Percentiles rank a stretch among this genome's conserved stretches.
phyloP scores from a whole-genome alignment of 306 rosid species.

The Pterocarpus santalinus region DNA sequence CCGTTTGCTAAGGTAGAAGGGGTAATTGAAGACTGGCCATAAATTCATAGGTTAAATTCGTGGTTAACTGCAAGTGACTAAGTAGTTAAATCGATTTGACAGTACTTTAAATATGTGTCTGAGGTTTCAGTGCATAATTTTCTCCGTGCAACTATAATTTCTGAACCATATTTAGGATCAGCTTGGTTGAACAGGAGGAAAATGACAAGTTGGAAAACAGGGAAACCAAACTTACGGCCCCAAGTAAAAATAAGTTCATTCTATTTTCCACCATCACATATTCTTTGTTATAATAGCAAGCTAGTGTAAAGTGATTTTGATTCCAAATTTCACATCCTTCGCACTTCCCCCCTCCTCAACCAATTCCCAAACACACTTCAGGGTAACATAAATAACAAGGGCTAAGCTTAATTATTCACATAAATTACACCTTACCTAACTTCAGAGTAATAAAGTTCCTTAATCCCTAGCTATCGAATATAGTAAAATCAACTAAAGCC shows the following conservation, averaged over 20 bases:
- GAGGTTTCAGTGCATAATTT: not conserved
- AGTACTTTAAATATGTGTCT: not conserved
- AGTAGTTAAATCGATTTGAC: not conserved
- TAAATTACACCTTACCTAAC: not conserved
- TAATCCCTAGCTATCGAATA: not conserved
- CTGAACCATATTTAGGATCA: not conserved
- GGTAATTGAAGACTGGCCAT: not conserved
- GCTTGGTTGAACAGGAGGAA: not conserved
- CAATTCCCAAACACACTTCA: not conserved
- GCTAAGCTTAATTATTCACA: not conserved
- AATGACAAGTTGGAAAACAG: not conserved
- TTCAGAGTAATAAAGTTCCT: not conserved
- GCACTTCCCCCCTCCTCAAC: not conserved
- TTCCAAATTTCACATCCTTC: not conserved
- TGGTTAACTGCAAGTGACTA: not conserved
- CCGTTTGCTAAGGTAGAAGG: not conserved
- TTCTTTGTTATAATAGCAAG: not conserved
- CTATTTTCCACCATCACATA: no score
- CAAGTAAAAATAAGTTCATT: not conserved
- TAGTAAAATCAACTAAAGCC: not conserved
- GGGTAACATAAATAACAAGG: not conserved
- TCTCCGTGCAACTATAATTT: not conserved
- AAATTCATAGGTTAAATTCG: not conserved
- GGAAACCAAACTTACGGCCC: not conserved
- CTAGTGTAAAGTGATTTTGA: constrained; percentile 7